A percentile compares a stretch with the other conserved stretches of the same genome.
Conservation (phyloP, 108 stramenopile genomes). For the Mediolabrus comicus region DNA sequence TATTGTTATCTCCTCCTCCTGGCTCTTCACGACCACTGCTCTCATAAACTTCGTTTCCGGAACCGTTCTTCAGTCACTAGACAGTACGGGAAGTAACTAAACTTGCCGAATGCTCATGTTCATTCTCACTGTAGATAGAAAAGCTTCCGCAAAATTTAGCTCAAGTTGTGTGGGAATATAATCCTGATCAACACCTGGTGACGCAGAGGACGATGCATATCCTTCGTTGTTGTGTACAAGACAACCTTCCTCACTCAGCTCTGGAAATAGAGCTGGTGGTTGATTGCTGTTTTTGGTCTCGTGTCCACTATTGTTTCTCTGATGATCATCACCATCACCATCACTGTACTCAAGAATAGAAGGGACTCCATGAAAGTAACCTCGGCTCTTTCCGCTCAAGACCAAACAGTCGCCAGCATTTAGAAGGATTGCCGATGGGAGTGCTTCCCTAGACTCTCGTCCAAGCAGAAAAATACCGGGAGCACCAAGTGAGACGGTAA, state of each 20-base stretch:
- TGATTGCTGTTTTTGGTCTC: not conserved
- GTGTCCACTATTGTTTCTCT: not conserved
- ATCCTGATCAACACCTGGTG: not conserved
- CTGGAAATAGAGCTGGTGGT: slow-evolving; percentile 17
- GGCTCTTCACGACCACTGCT: too few relatives aligned
- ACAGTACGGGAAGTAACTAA: too few relatives aligned
- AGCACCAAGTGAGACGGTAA: slow-evolving; percentile 48
- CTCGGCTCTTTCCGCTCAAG: slow-evolving; percentile 40
- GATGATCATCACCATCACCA: not conserved
- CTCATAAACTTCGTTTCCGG: too few relatives aligned
- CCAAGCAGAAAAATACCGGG: slow-evolving; percentile 46
- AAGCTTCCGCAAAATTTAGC: slow-evolving; percentile 30
- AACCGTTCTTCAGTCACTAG: too few relatives aligned
- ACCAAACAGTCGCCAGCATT: slow-evolving; percentile 43
- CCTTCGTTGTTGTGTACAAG: not conserved
- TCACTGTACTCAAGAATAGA: slow-evolving; percentile 35
- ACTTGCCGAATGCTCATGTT: slow-evolving; percentile 47
- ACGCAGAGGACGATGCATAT: slow-evolving; percentile 1
- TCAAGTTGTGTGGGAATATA: slow-evolving; percentile 3
- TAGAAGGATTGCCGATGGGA: slow-evolving; percentile 39
- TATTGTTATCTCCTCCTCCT: too few relatives aligned
- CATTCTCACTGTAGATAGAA: slow-evolving; percentile 43
- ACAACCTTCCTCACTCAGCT: slow-evolving; percentile 15
- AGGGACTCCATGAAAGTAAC: slow-evolving; percentile 44
- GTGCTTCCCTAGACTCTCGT: slow-evolving; percentile 17